A percentile compares a stretch with the other conserved stretches of the same genome.
Conservation (phyloP, 2,329 filamentous ascomycete genomes). For the Phialophora expanda region DNA sequence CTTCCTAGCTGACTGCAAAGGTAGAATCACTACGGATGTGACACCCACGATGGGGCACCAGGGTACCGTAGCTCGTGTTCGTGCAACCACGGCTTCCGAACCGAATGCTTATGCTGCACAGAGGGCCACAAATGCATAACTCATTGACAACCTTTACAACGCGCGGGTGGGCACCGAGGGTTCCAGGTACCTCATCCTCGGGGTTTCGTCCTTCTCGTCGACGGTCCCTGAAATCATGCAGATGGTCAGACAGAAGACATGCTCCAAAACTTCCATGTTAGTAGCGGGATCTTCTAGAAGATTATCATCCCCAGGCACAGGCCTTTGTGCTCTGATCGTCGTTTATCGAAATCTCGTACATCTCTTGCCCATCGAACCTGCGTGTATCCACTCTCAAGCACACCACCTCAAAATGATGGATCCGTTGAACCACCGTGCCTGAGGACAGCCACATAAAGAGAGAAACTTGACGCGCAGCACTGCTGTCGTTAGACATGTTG, state of each 20-base stretch:
- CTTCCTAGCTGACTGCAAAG: slow-evolving; percentile 1
- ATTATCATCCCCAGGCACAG: not conserved
- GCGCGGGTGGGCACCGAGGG: not conserved
- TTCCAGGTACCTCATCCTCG: not conserved
- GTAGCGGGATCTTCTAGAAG: not conserved
- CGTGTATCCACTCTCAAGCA: not conserved
- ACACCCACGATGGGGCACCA: not conserved
- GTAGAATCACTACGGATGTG: not conserved
- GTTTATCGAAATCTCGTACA: not conserved
- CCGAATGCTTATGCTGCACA: slow-evolving; percentile 6
- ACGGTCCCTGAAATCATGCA: not conserved
- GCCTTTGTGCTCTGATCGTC: not conserved
- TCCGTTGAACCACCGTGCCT: not conserved
- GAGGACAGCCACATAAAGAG: not conserved
- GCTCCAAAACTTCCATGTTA: not conserved
- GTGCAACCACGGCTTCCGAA: slow-evolving; percentile 10
- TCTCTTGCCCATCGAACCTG: not conserved
- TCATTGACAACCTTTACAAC: slow-evolving; percentile 3
- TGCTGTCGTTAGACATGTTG: not conserved
- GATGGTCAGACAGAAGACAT: not conserved
- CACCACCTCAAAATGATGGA: not conserved
- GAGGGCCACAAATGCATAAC: not conserved
- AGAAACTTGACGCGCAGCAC: not conserved
- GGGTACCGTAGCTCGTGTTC: not conserved
- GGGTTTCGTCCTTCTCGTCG: not conserved